Base-by-base conservation (phyloP, 1,284 basidiomycete species). In the Fomitopsis betulina region DNA sequence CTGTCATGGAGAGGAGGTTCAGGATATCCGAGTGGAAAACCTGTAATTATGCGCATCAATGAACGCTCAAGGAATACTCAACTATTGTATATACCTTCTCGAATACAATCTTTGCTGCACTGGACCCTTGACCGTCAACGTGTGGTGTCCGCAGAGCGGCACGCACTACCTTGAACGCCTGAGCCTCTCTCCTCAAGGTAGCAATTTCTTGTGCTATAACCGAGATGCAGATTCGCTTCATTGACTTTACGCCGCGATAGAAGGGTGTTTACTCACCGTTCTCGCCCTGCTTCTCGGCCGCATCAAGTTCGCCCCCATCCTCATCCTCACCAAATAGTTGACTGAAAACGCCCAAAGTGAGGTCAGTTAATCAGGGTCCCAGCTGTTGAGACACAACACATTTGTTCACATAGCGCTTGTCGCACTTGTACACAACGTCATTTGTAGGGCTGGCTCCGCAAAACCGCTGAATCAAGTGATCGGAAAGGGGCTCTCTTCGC, bases 261-360 rank as follows among this genome's bases (percentile, higher is more conserved):
- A 23, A 25, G 27, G n/a, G 58, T 33, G n/a, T 25, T 52, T 6
- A 65, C 77, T 54, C 64, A 89, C 91, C 87, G 72, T 96, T 94
- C 72, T 96, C 94, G 37, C 94, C 94, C 56, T 92, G 85, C 65
- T 89, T 86, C 66, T 93, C 86, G 0, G 94, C 94, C 51, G 91
- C 89, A 64, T 94, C 91, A 3, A 96, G 77, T 69, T 96, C 94
- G 0, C 77, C 79, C 3, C 78, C 80, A 58, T 91, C 86, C 68
- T 94, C 92, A 58, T 94, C 91, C 70, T 94, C 91, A 1, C 96
- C 96, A 67, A 97, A 98, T 6, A 98, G 74, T 74, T 98, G 94
- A n/a, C 94, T 96, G 62, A 12, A 53, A 17, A 55, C 21, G 53
- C 49, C 19, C 6, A 12, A 50, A 6, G 7, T 17, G 19, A 2